Evolutionary conservation across 2,329 filamentous ascomycete genomes (phyloP), one percentile per base, ranked within the genome.

Genomic region (Cladophialophora bantiana): DNA sequence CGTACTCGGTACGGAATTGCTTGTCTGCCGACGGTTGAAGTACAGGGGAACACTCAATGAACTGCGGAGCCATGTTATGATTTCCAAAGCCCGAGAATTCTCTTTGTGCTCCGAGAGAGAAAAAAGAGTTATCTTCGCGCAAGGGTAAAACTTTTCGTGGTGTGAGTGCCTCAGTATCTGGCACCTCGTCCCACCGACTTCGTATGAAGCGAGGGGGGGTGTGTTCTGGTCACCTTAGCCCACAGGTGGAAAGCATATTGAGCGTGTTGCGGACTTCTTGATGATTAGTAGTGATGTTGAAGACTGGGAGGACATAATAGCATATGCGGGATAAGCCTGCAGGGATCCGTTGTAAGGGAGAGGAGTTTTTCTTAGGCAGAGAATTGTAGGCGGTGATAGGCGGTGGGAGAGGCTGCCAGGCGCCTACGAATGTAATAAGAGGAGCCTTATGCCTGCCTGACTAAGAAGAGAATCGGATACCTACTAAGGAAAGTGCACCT

Each of bases 361-460:
- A 10, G 45, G 45, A 50, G 45, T 50, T 26, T 50, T 18, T 10
- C 45, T 50, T 31, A 50, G 45, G 45, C 45, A 50, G 45, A 50
- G 45, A 26, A 18, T 50, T 50, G 26, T 18, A 20, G 45, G 45
- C 45, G 45, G 45, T 5, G 20, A 50, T 50, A 31, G 45, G 45
- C 45, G 45, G 18, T 31, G 18, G 4, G 45, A 31, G 7, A 50
- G 45, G 18, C 45, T 26, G 18, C n/a, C 10, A 7, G 45, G 10
- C 20, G 26, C 45, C 20, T 50, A 5, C 12, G 13, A 31, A 20
- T 40, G 18, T 32, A 20, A 2, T 31, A 26, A 53, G 32, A n/a
- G n/a, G 20, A 59, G 57, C 40, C 57, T 59, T 59, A 20, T 18
- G 59, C 59, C 34, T 40, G 20, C 34, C 48, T 61, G 59, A 61